Base-by-base conservation (phyloP, 768 basidiomycete species). In the Auriculariales sp. region DNA sequence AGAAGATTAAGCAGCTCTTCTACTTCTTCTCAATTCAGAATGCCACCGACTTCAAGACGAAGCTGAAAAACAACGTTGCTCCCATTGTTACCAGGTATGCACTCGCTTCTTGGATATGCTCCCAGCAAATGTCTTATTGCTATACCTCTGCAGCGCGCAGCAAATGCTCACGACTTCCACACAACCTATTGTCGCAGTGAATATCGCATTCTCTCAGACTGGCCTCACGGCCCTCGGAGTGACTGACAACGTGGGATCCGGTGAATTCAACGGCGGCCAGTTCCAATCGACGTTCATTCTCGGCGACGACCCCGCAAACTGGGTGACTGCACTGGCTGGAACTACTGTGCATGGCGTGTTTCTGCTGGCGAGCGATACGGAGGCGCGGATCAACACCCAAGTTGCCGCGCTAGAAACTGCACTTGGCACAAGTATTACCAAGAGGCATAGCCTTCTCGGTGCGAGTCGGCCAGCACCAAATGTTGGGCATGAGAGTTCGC, bases 181-280 rank as follows among this genome's bases (percentile, higher is more conserved):
- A 10, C 54, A 53, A 50, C 66, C 63, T 25, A 56, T 74, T 51
- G 61, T 60, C 11, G 72, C 71, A 9, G 65, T 76, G 33, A 79
- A 77, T 61, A 67, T 78, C 44, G 64, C 74, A 10, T 75, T 79
- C 59, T 74, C 76, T 5, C 71, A 72, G 22, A 57, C 58, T n/a
- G 77, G 74, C 11, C 67, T 78, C 34, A 55, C 33, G 2, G 62
- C 65, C 67, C 56, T 77, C 17, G 68, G 66, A 4, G 55, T 60
- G 47, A 58, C 54, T 12, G 72, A 74, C 44, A 56, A 62, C 28
- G 62, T 75, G 31, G 61, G 62, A 1, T 65, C 68, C 39, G 42
- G 59, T 1, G 54, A 60, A 9, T 78, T 74, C 57, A 47, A 49
- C 10, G 35, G 45, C 0, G 77, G 77, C 4, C 74, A 75, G 58